Conservation (phyloP, 1,284 basidiomycete species). For the Ustilago nuda region DNA sequence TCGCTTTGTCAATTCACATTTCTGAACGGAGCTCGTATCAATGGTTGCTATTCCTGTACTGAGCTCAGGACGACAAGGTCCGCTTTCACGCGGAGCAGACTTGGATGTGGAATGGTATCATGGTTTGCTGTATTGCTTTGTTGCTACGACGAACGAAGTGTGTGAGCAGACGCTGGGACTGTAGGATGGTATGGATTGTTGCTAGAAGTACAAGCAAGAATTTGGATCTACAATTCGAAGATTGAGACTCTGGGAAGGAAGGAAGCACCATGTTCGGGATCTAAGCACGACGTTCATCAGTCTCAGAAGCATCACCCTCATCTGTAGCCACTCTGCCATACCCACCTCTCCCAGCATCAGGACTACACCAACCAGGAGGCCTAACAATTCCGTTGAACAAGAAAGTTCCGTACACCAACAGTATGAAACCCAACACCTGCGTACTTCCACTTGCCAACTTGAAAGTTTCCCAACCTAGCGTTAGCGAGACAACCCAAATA, state of each 20-base stretch:
- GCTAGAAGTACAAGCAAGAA: constrained; percentile 15
- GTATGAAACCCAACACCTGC: constrained; percentile 87
- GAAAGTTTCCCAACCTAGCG: constrained; percentile 87
- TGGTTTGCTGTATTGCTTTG: constrained; percentile 2
- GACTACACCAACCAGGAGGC: constrained; percentile 49
- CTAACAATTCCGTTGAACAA: constrained; percentile 66
- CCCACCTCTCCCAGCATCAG: constrained; percentile 1
- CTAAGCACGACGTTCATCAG: not conserved
- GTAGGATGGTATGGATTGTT: not conserved
- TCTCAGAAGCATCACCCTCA: constrained; percentile 14
- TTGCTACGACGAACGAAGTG: not conserved
- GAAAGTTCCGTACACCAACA: constrained; percentile 81
- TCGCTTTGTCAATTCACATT: not conserved
- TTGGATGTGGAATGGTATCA: not conserved
- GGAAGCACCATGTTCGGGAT: not conserved
- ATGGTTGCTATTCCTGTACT: not conserved
- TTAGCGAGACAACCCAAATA: constrained; percentile 74
- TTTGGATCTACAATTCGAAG: too few species aligned
- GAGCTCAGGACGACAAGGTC: not conserved
- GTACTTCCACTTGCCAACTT: constrained; percentile 84
- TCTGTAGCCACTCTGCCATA: constrained; percentile 21
- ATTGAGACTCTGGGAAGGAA: not conserved
- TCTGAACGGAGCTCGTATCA: not conserved
- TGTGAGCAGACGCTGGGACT: not conserved
- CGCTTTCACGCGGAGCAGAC: not conserved